Conservation (phyloP, 2,329 filamentous ascomycete genomes). For the Claviceps digitariae region DNA sequence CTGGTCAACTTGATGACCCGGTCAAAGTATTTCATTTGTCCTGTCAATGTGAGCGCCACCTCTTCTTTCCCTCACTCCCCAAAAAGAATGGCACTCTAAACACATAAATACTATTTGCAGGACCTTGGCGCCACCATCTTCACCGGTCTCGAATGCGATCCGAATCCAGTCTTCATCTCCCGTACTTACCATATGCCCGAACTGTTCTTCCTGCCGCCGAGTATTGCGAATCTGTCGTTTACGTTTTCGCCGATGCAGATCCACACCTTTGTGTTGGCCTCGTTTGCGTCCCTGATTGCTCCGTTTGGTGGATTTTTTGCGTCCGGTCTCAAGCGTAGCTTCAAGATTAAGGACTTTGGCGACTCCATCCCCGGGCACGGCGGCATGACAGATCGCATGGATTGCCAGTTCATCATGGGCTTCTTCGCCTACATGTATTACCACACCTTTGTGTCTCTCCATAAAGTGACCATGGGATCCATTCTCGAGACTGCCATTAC, state of each 20-base stretch:
- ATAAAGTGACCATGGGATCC: conserved; percentile 72
- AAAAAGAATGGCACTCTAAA: neutral
- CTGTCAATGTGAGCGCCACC: conserved; percentile 55
- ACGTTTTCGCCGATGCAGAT: conserved; percentile 81
- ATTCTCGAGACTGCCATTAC: conserved; percentile 88
- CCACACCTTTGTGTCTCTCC: conserved; percentile 85
- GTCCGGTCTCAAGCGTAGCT: conserved; percentile 91
- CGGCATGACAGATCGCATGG: conserved; percentile 97
- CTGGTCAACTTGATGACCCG: conserved; percentile 76
- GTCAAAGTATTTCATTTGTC: conserved; percentile 97
- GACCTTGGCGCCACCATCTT: conserved; percentile 89
- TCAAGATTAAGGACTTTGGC: conserved; percentile 99
- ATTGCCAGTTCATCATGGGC: conserved; percentile 99
- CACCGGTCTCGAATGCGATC: conserved; percentile 76
- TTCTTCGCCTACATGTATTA: conserved; percentile 98
- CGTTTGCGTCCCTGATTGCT: conserved; percentile 91
- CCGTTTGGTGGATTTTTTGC: conserved; percentile 98
- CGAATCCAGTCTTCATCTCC: conserved; percentile 82
- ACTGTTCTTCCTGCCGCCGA: conserved; percentile 55
- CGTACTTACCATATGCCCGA: conserved; percentile 60
- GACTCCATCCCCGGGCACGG: conserved; percentile 96
- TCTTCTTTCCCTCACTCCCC: neutral
- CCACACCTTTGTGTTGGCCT: conserved; percentile 78
- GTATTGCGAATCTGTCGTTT: conserved; percentile 46
- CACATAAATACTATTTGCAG: conserved; percentile 14